Evolutionary conservation across 2,329 filamentous ascomycete genomes (phyloP), one percentile per base, ranked within the genome.

Genomic region (Botryosphaeria agaves): DNA sequence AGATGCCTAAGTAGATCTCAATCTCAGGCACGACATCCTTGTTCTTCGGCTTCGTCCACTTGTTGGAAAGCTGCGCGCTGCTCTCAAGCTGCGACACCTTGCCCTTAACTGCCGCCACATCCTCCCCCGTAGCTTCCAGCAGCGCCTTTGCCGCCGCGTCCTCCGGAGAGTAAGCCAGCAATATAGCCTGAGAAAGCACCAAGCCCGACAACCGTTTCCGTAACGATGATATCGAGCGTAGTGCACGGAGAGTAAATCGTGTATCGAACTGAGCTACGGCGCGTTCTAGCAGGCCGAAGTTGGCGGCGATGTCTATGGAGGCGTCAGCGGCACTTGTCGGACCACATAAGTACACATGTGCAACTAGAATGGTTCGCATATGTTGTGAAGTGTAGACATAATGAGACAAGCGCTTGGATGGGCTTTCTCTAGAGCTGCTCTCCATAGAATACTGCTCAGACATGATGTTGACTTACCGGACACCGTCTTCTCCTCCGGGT

Each of bases 151-250:
- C 76, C 30, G 72, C 70, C 38, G 65, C 59, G 41, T 70, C 76
- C 23, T 76, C 75, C 32, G 68, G 55, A 32, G 76, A 66, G 55
- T 84, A 92, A 25, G 78, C 84, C 45, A 91, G 76, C 43, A 73
- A 72, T 47, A 93, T 79, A 46, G 78, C 77, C 54, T 81, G 74
- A 30, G 76, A 71, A 41, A 94, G 65, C 42, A 92, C 75, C 43
- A 87, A 80, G 34, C 80, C 70, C 9, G 76, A 81, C 42, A 93
- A 68, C 41, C 82, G 74, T 66, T 95, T 95, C 53, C 89, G 83
- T 53, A 95, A 76, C 32, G 84, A 85, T 24, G 89, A 93, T 60
- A 95, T 92, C 44, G 85, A 92, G 47, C 89, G 79, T 39, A 98
- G 71, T 37, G 89, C 89, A 50, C 89, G 74, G 39, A 98, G 77